Conservation (phyloP, 345 rosid genomes). For the Eucalyptus marginata region DNA sequence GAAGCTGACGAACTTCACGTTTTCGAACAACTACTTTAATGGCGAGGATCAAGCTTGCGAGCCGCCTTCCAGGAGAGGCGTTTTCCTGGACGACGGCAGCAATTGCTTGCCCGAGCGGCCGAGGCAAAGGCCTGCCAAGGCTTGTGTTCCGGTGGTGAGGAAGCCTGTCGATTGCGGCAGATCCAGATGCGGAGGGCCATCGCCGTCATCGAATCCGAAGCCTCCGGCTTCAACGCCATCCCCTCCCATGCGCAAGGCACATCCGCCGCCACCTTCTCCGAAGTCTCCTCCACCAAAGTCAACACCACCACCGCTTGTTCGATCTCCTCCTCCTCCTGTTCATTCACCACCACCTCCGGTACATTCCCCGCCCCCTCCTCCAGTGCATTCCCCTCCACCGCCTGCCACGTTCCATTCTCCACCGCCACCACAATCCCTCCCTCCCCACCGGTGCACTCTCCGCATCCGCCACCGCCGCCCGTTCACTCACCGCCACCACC, state of each 20-base stretch:
- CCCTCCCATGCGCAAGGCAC: background rate
- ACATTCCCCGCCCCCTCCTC: background rate
- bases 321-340: background rate
- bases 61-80: conserved; percentile 9
- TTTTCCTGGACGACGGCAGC: conserved; percentile 16
- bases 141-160: conserved; percentile 31
- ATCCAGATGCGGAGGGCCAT: conserved; percentile 16
- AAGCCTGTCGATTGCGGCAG: conserved; percentile 49
- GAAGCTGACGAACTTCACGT: conserved; percentile 29
- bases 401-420: background rate
- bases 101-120: conserved; percentile 47
- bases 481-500: background rate
- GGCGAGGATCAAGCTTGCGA: conserved; percentile 38
- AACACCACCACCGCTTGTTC: background rate
- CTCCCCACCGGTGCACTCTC: background rate
- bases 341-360: background rate
- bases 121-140: conserved; percentile 17
- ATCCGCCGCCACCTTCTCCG: background rate
- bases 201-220: background rate
- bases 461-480: background rate
- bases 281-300: background rate
- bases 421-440: background rate
- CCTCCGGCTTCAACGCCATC: background rate
- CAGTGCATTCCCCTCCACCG: background rate
- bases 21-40: conserved; percentile 37